Conservation (phyloP, 495 filamentous ascomycete species). For the Mytilinidion resinicola region DNA sequence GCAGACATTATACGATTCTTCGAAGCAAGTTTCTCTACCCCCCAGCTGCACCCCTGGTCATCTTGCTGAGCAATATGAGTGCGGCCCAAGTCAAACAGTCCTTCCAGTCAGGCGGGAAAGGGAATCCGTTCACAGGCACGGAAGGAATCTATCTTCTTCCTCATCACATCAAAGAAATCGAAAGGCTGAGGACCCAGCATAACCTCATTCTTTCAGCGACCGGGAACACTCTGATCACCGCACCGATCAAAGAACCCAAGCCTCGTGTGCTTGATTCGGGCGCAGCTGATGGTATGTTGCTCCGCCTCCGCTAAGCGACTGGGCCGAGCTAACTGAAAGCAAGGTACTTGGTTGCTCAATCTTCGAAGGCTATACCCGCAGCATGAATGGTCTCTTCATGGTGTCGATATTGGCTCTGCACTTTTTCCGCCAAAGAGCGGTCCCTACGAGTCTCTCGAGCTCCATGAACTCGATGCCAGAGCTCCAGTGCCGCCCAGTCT, state of each 20-base stretch:
- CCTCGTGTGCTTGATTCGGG: slow-evolving; percentile 11
- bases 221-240: not conserved
- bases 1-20: not conserved
- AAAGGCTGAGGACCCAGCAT: slow-evolving; percentile 13
- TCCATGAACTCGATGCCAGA: slow-evolving; percentile 6
- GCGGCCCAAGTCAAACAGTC: not conserved
- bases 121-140: slow-evolving; percentile 3
- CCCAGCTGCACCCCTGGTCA: not conserved
- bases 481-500: slow-evolving; percentile 8
- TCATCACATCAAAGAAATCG: slow-evolving; percentile 12
- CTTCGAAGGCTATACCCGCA: too few species aligned
- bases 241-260: not conserved
- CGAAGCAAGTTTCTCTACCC: not conserved
- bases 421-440: slow-evolving; percentile 8
- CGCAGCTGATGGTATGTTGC: not conserved
- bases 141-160: slow-evolving; percentile 16
- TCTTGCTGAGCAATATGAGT: not conserved
- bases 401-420: slow-evolving; percentile 12
- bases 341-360: too few species aligned
- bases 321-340: too few species aligned
- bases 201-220: slow-evolving; percentile 6
- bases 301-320: too few species aligned
- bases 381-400: not conserved
- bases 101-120: not conserved
- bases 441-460: not conserved